phyloP scores from a whole-genome alignment of 805 yeast species.

The Kregervanrija delftensis region DNA sequence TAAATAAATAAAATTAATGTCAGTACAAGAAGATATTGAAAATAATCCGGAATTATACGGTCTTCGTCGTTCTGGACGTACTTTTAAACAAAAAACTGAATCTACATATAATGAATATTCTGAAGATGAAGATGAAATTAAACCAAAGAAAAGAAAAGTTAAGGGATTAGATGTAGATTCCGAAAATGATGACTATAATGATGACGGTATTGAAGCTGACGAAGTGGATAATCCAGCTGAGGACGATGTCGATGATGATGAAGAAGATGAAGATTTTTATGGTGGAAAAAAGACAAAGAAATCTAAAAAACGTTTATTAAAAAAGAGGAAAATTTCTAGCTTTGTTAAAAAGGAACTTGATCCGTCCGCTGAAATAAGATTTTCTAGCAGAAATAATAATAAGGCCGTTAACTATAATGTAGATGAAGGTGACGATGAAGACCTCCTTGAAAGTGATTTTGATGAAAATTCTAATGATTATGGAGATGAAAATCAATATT shows the following conservation, averaged over 20 bases:
- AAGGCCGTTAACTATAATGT: conserved; percentile 65
- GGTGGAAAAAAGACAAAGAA: conserved; percentile 19
- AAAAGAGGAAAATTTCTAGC: conserved; percentile 8
- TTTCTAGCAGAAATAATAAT: conserved; percentile 63
- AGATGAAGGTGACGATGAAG: conserved; percentile 57
- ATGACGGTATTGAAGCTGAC: conserved; percentile 20
- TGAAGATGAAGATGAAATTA: conserved; percentile 6
- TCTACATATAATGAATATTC: conserved; percentile 26
- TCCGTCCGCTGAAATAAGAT: conserved; percentile 37
- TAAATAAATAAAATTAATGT: conserved; percentile 8
- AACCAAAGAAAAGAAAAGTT: conserved; percentile 13
- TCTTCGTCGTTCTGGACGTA: conserved; percentile 66
- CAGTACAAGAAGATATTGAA: conserved; percentile 38
- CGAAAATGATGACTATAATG: conserved; percentile 14
- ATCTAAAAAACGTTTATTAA: conserved; percentile 28
- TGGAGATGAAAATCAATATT: conserved; percentile 16
- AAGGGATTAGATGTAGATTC: conserved; percentile 2
- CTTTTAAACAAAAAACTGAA: conserved; percentile 32
- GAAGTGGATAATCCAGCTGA: conserved; percentile 17
- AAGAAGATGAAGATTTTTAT: conserved; percentile 27
- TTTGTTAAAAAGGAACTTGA: not conserved
- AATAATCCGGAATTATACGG: conserved; percentile 81
- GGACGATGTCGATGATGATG: conserved; percentile 25
- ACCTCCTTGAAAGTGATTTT: conserved; percentile 40
- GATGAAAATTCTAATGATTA: conserved; percentile 24